These are phyloP conservation scores for Geum urbanum DNA, from an alignment of 306 rosid species.

Conservation along the genomic window DNA sequence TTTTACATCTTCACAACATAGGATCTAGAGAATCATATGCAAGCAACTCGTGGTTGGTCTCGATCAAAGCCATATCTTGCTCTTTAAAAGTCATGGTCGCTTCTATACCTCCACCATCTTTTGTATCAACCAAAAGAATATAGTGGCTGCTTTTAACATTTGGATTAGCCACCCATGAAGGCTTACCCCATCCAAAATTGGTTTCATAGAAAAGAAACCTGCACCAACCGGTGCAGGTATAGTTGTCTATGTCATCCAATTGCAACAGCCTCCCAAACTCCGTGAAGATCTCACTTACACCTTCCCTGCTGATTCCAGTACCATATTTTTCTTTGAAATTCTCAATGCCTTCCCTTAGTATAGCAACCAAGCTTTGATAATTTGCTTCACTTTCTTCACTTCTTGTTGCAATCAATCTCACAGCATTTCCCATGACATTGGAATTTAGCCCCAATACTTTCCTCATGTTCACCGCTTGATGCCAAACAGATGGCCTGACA, in stretches of 20 bases:
- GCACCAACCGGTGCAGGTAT: not conserved
- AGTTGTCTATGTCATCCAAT: not conserved
- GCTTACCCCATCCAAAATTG: conserved; percentile 16
- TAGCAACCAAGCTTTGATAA: not conserved
- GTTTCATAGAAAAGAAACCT: not conserved
- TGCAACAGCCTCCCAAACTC: not conserved
- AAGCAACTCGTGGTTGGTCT: too few relatives aligned
- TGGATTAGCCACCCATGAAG: not conserved
- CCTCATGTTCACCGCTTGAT: conserved; percentile 29
- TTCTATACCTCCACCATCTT: conserved; percentile 24
- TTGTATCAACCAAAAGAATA: conserved; percentile 19
- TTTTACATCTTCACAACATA: too few relatives aligned
- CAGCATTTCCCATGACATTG: not conserved
- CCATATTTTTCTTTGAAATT: not conserved
- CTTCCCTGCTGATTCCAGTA: not conserved
- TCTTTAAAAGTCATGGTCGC: not conserved
- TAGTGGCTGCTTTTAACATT: too few relatives aligned
- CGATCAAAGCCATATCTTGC: too few relatives aligned
- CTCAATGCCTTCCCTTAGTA: not conserved
- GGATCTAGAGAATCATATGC: too few relatives aligned
- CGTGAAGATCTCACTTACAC: not conserved
- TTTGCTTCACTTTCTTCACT: not conserved
- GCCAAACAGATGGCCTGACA: conserved; percentile 22
- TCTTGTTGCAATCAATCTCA: not conserved
- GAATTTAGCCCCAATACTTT: not conserved